Evolutionary conservation across 176 grass and related monocot species (phyloP).

Genomic region (Oryza brachyantha): DNA sequence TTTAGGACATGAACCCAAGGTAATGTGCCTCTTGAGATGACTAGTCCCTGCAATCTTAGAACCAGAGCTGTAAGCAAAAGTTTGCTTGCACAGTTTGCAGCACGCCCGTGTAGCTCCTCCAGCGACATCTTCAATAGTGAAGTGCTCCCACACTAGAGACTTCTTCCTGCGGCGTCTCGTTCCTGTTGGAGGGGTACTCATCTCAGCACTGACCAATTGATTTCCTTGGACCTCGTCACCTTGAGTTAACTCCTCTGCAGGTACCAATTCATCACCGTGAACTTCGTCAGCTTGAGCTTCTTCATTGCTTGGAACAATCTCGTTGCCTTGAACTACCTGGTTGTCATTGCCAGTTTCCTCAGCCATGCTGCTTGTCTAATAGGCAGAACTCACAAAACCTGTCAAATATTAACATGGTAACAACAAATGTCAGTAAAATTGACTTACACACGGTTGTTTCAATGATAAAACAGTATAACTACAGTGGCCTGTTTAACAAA

Average conservation of each 20-base stretch:
- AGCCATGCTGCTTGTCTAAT: constrained; percentile 19
- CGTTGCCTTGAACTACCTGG: constrained; percentile 22
- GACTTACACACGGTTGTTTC: neutral
- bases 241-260: constrained; percentile 11
- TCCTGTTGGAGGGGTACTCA: constrained; percentile 16
- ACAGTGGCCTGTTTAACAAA: neutral
- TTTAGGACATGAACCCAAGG: constrained; percentile 59
- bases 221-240: constrained; percentile 13
- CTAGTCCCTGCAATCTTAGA: constrained; percentile 68
- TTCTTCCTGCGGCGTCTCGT: constrained; percentile 50
- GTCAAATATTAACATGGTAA: neutral
- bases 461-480: neutral
- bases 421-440: neutral
- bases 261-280: constrained; percentile 5
- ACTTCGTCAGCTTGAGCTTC: constrained; percentile 7
- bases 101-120: constrained; percentile 56
- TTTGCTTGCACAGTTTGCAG: constrained; percentile 74
- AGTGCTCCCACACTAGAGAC: constrained; percentile 64
- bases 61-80: constrained; percentile 61
- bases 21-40: constrained; percentile 74
- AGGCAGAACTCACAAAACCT: constrained; percentile 8
- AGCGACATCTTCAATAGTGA: constrained; percentile 52
- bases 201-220: constrained; percentile 26
- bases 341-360: constrained; percentile 27
- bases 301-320: constrained; percentile 14